Evolutionary conservation across 805 yeast genomes (phyloP).

Genomic region (Debaryomyces prosopidis): DNA sequence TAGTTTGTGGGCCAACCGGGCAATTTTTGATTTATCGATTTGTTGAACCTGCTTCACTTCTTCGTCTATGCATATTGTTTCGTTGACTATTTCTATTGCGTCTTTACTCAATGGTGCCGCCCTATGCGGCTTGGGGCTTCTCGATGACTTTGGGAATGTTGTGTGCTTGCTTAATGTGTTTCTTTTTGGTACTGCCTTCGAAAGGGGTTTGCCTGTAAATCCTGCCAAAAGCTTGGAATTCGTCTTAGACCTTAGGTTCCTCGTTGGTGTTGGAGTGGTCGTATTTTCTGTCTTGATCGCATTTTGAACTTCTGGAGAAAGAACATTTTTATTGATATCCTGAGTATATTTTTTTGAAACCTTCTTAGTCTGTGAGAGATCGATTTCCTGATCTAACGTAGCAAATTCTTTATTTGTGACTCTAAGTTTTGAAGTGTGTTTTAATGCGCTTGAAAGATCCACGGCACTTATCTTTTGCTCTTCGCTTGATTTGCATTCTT

Average conservation of each 20-base stretch:
- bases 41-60: conserved; percentile 11
- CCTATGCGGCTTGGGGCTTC: neutral
- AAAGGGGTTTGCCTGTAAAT: neutral
- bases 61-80: conserved; percentile 5
- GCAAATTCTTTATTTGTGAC: conserved; percentile 7
- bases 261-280: neutral
- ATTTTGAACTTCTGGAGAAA: conserved; percentile 12
- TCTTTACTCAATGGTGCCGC: neutral
- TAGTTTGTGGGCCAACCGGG: conserved; percentile 63
- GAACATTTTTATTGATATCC: conserved; percentile 9
- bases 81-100: neutral
- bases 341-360: conserved; percentile 7
- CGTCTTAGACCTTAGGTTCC: conserved; percentile 1
- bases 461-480: conserved; percentile 6
- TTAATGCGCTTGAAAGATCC: conserved; percentile 11
- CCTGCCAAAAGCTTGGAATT: conserved; percentile 3
- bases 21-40: conserved; percentile 37
- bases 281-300: conserved; percentile 6
- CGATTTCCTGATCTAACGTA: conserved; percentile 10
- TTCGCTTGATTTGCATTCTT: neutral
- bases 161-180: neutral
- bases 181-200: neutral
- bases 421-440: conserved; percentile 10
- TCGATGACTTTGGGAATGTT: neutral
- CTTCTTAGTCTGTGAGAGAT: conserved; percentile 1